Percentiles rank a stretch among this genome's conserved stretches.
These are phyloP conservation scores for Corylus avellana DNA, from an alignment of 306 rosid genomes.

Conservation along the genomic window DNA sequence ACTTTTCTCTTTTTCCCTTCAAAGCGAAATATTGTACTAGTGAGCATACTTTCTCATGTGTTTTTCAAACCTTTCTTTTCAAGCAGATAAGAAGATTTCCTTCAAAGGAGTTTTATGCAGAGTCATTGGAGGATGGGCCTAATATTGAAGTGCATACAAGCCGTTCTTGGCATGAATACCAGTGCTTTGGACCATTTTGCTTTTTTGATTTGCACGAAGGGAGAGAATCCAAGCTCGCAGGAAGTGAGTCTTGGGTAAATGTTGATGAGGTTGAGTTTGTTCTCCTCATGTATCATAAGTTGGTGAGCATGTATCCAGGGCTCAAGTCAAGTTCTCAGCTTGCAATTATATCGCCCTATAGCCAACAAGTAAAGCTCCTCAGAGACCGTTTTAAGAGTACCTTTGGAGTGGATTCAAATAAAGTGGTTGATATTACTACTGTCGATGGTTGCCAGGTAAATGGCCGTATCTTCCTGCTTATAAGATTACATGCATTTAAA, in stretches of 20 bases:
- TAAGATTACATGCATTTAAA: not conserved
- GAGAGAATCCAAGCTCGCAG: slow-evolving; percentile 59
- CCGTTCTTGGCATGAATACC: slow-evolving; percentile 74
- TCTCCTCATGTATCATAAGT: slow-evolving; percentile 68
- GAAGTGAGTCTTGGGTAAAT: slow-evolving; percentile 83
- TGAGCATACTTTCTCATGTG: slow-evolving; percentile 9
- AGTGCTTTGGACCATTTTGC: slow-evolving; percentile 88
- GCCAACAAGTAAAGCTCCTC: slow-evolving; percentile 81
- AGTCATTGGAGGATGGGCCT: slow-evolving; percentile 81
- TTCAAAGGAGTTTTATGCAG: slow-evolving; percentile 76
- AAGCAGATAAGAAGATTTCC: slow-evolving; percentile 90
- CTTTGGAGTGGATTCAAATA: slow-evolving; percentile 73
- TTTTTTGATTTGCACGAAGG: slow-evolving; percentile 85
- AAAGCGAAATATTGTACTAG: not conserved
- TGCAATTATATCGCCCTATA: slow-evolving; percentile 85
- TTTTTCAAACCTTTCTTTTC: slow-evolving; percentile 4
- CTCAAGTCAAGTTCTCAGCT: slow-evolving; percentile 75
- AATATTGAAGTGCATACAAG: slow-evolving; percentile 47
- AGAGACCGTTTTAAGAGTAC: slow-evolving; percentile 68
- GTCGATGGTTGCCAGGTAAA: slow-evolving; percentile 97
- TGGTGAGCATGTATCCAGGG: slow-evolving; percentile 62
- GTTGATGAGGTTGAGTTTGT: slow-evolving; percentile 83
- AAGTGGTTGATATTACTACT: slow-evolving; percentile 79
- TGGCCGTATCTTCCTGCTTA: slow-evolving; percentile 19
- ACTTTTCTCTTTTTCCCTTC: not conserved